A percentile compares a stretch with the other conserved stretches of the same genome.
Evolutionary conservation across 2,329 filamentous ascomycete species (phyloP).

Genomic region (Septoria linicola): DNA sequence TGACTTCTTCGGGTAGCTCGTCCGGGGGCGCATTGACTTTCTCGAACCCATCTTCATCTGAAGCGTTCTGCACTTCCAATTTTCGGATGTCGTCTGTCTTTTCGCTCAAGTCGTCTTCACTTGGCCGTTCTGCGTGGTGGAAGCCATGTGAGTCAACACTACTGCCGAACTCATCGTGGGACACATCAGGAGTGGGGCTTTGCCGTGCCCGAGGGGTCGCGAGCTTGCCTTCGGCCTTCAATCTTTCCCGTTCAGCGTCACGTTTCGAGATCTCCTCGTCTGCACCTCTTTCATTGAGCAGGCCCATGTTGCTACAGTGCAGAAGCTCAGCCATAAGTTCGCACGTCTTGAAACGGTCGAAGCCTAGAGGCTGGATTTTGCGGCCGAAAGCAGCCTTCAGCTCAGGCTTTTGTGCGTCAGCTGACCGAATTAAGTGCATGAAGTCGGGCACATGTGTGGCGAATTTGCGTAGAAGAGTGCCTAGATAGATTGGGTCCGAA

Average conservation of each 20-base stretch:
- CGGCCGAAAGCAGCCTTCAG: constrained; percentile 85
- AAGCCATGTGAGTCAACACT: constrained; percentile 54
- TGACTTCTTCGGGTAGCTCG: constrained; percentile 59
- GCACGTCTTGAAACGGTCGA: constrained; percentile 98
- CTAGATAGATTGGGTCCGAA: constrained; percentile 94
- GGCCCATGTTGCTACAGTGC: constrained; percentile 97
- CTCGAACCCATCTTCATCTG: constrained; percentile 91
- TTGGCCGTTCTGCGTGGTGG: constrained; percentile 50
- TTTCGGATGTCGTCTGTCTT: constrained; percentile 66
- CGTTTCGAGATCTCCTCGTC: constrained; percentile 80
- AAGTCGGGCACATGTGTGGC: constrained; percentile 90
- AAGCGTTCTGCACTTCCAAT: constrained; percentile 75
- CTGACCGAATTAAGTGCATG: constrained; percentile 82
- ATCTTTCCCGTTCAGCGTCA: constrained; percentile 75
- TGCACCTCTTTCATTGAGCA: constrained; percentile 87
- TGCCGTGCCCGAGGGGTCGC: constrained; percentile 54
- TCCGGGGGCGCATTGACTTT: constrained; percentile 68
- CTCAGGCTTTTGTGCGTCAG: constrained; percentile 69
- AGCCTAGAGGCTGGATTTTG: constrained; percentile 89
- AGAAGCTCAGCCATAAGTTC: constrained; percentile 97
- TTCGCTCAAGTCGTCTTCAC: constrained; percentile 42
- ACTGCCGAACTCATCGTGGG: constrained; percentile 49
- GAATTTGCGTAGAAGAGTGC: constrained; percentile 83
- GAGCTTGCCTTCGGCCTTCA: constrained; percentile 75
- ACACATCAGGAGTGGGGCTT: constrained; percentile 55